Percentiles rank a stretch among this genome's conserved stretches.
Conservation (phyloP, 2,329 filamentous ascomycete genomes). For the Exutisphaerella laricina region DNA sequence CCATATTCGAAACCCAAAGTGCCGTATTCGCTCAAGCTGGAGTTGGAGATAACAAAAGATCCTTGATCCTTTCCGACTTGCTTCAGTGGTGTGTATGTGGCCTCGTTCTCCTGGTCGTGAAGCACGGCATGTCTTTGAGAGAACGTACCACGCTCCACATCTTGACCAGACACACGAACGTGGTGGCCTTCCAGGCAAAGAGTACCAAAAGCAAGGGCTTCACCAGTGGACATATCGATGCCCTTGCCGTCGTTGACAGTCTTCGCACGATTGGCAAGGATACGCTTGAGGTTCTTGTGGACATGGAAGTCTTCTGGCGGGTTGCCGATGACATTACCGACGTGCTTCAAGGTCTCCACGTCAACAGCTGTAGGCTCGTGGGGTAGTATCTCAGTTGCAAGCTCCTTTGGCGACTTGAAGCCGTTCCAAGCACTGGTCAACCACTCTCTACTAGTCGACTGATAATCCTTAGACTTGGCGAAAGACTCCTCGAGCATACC, state of each 20-base stretch:
- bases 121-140: slow-evolving; percentile 96
- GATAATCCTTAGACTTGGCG: slow-evolving; percentile 93
- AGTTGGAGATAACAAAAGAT: slow-evolving; percentile 96
- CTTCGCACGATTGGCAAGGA: slow-evolving; percentile 83
- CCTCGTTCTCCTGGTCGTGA: slow-evolving; percentile 93
- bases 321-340: slow-evolving; percentile 72
- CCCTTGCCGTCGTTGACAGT: slow-evolving; percentile 84
- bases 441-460: slow-evolving; percentile 95
- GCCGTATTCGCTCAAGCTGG: slow-evolving; percentile 70
- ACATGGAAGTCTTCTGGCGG: slow-evolving; percentile 79
- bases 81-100: slow-evolving; percentile 87
- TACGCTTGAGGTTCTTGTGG: slow-evolving; percentile 96
- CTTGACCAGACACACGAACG: slow-evolving; percentile 94
- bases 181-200: slow-evolving; percentile 92
- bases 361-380: slow-evolving; percentile 84
- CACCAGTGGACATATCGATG: slow-evolving; percentile 96
- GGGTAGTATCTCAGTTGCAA: slow-evolving; percentile 87
- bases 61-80: slow-evolving; percentile 85
- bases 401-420: slow-evolving; percentile 98
- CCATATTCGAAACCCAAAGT: slow-evolving; percentile 95
- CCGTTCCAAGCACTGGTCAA: slow-evolving; percentile 98
- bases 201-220: slow-evolving; percentile 89
- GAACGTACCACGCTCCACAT: slow-evolving; percentile 99
- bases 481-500: slow-evolving; percentile 98
- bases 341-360: slow-evolving; percentile 66